Evolutionary conservation across 176 grass and related monocot genomes (phyloP), one percentile per base, ranked within the genome.

Genomic region (Alopecurus myosuroides): DNA sequence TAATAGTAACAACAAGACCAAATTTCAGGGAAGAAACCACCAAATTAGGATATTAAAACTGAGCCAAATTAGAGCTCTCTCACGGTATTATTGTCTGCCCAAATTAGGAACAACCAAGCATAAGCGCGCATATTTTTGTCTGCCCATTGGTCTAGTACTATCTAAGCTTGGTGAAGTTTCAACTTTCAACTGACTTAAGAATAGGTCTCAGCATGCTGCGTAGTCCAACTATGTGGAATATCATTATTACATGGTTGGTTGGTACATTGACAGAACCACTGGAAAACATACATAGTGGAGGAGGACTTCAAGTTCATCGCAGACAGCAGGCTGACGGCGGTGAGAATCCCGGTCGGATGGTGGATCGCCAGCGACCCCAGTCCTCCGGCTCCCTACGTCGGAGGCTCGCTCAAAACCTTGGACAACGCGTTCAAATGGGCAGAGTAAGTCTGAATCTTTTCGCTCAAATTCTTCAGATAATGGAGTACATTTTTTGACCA

Each of bases 351-450:
- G 13, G 90, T 89, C 9, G 87, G 90, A 23, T 92, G 84, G 90
- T 92, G 90, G 87, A 92, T 92, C 15, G 87, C 87, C 10, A 89
- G 90, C 30, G 90, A 84, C 20, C 87, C 79, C 19, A 86, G 39
- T 30, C 90, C 90, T 26, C 91, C 91, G 10, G 39, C 46, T 13
- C 91, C 91, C 65, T 92, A 89, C 45, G 81, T 93, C 19, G 85
- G 88, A 4, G 91, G 91, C 1, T 93, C 91, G 5, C 85, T 90
- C 25, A 8, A 79, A 39, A 63, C 60, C 35, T 78, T 93, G 46
- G 91, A 90, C 28, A 87, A 85, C 41, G 88, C 91, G 17, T 93
- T 93, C 72, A 50, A 18, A 58, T 93, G 88, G 91, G 88, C 91
- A 25, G 77, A 85, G 91, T 93, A 82, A 87, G 87, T 31, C 64